A percentile compares a stretch with the other conserved stretches of the same genome.
These are phyloP conservation scores for Ceratobasidium sp. DNA, from an alignment of 1,284 basidiomycete genomes.

Conservation along the genomic window DNA sequence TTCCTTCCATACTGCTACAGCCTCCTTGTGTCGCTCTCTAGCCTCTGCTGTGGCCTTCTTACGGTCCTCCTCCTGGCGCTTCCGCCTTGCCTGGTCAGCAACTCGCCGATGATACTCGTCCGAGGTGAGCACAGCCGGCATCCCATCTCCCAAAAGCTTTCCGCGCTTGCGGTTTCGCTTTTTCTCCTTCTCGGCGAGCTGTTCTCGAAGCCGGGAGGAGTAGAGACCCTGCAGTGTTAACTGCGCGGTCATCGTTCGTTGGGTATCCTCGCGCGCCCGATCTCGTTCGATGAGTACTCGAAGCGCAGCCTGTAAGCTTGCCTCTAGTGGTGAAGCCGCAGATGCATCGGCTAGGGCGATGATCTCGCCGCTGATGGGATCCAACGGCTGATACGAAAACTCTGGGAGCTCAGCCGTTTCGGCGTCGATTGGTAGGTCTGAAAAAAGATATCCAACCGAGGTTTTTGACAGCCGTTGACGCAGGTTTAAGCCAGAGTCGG, in stretches of 20 bases:
- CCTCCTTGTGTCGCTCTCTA: neutral
- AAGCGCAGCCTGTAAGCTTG: neutral
- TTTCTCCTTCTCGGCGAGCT: neutral
- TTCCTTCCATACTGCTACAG: neutral
- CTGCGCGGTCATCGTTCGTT: neutral
- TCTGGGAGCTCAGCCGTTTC: no score
- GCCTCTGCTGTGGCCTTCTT: neutral
- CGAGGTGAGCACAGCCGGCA: conserved; percentile 10
- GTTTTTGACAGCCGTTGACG: conserved; percentile 1
- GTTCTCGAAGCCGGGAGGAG: neutral
- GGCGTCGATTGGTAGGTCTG: no score
- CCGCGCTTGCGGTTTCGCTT: neutral
- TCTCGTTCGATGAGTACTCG: neutral
- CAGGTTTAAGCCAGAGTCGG: conserved; percentile 24
- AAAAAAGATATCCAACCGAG: neutral
- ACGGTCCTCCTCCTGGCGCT: conserved; percentile 2
- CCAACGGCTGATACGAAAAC: no score
- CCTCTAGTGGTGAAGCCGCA: no score
- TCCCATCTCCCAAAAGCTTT: conserved; percentile 1
- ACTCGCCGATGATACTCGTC: neutral
- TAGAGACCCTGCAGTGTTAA: neutral
- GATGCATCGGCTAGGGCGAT: no score
- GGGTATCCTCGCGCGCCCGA: neutral
- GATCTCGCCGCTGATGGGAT: no score
- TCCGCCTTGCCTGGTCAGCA: neutral